Evolutionary conservation across 805 yeast species (phyloP).

Genomic region (Yueomyces sp.): DNA sequence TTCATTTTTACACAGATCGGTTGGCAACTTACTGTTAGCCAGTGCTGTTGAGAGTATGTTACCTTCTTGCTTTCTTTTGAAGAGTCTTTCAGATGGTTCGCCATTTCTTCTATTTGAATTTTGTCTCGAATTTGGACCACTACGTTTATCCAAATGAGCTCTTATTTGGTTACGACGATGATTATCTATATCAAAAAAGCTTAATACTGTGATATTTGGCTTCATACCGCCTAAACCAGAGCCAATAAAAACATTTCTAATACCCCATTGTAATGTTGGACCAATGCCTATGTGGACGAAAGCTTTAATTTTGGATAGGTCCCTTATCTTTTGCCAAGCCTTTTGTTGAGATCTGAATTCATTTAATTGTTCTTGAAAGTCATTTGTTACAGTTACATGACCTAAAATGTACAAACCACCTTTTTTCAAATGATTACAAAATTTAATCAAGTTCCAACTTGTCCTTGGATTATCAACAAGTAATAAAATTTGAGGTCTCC

Average conservation of each 20-base stretch:
- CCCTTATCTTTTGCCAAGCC: constrained; percentile 80
- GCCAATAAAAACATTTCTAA: constrained; percentile 78
- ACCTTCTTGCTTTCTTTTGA: not conserved
- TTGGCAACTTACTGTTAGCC: constrained; percentile 34
- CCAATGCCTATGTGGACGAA: constrained; percentile 89
- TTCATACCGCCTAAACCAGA: constrained; percentile 98
- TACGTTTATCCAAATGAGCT: not conserved
- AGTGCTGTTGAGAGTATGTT: not conserved
- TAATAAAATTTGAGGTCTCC: constrained; percentile 92
- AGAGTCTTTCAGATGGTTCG: not conserved
- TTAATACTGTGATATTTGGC: constrained; percentile 88
- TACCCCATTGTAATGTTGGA: constrained; percentile 87
- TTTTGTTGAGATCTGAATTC: constrained; percentile 61
- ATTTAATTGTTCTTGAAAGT: constrained; percentile 48
- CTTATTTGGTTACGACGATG: constrained; percentile 4
- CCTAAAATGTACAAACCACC: constrained; percentile 91
- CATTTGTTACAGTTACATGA: constrained; percentile 56
- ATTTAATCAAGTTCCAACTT: constrained; percentile 80
- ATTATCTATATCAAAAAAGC: constrained; percentile 59
- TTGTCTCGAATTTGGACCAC: not conserved
- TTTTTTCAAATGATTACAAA: constrained; percentile 88
- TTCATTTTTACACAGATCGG: constrained; percentile 67
- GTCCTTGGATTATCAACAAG: constrained; percentile 87
- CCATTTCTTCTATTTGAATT: too few relatives aligned
- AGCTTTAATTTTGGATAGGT: constrained; percentile 68